Conservation (phyloP, 768 basidiomycete species). For the Chalciporus chontae region DNA sequence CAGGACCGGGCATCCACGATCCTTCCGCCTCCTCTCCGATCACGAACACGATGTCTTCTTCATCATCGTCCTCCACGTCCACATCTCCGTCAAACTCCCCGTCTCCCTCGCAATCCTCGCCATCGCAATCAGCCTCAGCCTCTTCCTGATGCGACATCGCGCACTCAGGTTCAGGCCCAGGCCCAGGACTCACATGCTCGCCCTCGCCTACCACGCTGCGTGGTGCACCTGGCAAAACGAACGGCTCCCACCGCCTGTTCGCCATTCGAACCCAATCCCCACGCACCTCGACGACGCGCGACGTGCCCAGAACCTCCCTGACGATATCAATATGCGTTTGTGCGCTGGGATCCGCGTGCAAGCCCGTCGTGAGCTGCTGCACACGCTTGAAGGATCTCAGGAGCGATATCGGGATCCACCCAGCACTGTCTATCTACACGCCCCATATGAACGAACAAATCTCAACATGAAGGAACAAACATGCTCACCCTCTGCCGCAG, state of each 20-base stretch:
- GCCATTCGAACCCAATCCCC: constrained; percentile 67
- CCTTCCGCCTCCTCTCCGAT: constrained; percentile 48
- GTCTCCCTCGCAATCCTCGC: constrained; percentile 33
- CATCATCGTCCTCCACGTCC: constrained; percentile 56
- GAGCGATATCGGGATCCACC: constrained; percentile 81
- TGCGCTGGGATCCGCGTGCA: neutral
- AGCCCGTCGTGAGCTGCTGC: constrained; percentile 41
- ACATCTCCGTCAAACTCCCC: neutral
- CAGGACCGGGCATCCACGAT: constrained; percentile 33
- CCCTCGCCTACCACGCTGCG: constrained; percentile 34
- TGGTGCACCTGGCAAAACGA: constrained; percentile 56
- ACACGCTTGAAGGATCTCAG: constrained; percentile 89
- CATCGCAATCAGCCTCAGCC: constrained; percentile 28
- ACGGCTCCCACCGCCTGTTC: constrained; percentile 54
- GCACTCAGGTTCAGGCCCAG: neutral
- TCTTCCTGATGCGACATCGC: constrained; percentile 16
- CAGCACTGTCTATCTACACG: constrained; percentile 79
- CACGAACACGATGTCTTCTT: constrained; percentile 77
- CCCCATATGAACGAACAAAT: neutral
- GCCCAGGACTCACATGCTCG: neutral
- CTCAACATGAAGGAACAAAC: neutral
- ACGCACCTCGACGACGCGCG: constrained; percentile 67
- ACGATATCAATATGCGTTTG: constrained; percentile 56
- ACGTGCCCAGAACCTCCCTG: constrained; percentile 64
- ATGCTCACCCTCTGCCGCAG: constrained; percentile 66